Evolutionary conservation across 1,139 yeast species (phyloP).

Genomic region (Magnusiomyces fungicola): DNA sequence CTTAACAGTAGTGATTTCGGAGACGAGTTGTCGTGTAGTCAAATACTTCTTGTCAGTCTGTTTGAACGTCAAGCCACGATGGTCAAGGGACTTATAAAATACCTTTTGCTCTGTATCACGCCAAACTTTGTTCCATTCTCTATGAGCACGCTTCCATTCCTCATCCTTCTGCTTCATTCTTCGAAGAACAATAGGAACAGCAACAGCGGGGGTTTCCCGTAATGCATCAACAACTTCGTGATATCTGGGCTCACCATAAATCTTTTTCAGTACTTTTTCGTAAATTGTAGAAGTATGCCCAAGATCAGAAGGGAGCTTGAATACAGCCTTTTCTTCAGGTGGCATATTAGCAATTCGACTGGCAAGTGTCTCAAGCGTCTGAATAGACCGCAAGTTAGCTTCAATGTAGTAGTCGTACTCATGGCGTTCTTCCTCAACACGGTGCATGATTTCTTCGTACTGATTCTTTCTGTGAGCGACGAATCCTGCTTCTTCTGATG

Average conservation of each 20-base stretch:
- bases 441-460: constrained; percentile 89
- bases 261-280: constrained; percentile 84
- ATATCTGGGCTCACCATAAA: constrained; percentile 91
- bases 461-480: constrained; percentile 97
- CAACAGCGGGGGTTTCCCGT: constrained; percentile 90
- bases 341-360: constrained; percentile 92
- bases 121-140: constrained; percentile 99
- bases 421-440: constrained; percentile 95
- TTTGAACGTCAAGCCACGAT: constrained; percentile 89
- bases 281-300: constrained; percentile 94
- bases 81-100: constrained; percentile 87
- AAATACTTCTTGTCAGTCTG: constrained; percentile 91
- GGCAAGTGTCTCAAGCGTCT: constrained; percentile 90
- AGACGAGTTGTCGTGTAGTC: constrained; percentile 81
- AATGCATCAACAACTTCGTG: constrained; percentile 93
- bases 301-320: constrained; percentile 85
- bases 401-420: constrained; percentile 96
- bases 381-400: constrained; percentile 88
- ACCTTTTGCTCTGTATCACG: constrained; percentile 96
- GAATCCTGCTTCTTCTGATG: constrained; percentile 96
- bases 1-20: constrained; percentile 88
- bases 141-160: constrained; percentile 97
- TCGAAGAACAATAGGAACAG: constrained; percentile 87
- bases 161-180: constrained; percentile 96
- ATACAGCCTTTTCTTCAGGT: constrained; percentile 75